These are phyloP conservation scores for Trametes sp. DNA, from an alignment of 1,284 basidiomycete genomes.

Conservation along the genomic window DNA sequence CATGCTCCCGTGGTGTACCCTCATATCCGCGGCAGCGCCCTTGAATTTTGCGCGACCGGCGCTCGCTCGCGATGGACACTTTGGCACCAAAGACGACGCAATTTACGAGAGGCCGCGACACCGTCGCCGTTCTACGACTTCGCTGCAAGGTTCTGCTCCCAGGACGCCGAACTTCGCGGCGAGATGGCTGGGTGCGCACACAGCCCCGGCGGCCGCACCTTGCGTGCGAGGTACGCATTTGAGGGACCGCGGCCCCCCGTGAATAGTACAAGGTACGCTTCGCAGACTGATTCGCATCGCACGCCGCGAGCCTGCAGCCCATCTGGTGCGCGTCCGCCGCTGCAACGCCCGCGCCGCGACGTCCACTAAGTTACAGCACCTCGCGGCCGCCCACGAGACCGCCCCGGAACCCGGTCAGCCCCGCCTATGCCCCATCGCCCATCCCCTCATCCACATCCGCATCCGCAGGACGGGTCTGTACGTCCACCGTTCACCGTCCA, in stretches of 20 bases:
- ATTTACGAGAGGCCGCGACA: background rate
- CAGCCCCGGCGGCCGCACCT: background rate
- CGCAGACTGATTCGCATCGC: background rate
- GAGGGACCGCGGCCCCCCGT: background rate
- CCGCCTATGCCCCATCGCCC: background rate
- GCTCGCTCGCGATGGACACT: background rate
- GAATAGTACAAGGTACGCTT: background rate
- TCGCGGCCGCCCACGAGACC: background rate
- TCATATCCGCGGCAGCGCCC: background rate
- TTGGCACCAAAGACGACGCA: background rate
- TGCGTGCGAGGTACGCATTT: background rate
- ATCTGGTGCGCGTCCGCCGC: background rate
- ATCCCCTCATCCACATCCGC: no score
- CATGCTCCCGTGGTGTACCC: background rate
- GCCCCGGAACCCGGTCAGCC: background rate
- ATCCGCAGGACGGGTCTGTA: background rate
- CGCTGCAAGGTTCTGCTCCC: background rate
- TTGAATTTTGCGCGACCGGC: background rate
- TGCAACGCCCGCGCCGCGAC: background rate
- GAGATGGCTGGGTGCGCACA: background rate
- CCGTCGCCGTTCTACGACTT: background rate
- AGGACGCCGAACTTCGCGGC: background rate
- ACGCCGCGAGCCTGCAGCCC: background rate
- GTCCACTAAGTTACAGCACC: background rate
- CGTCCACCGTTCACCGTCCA: background rate